Conservation (phyloP, 148 eudicot genomes). For the Beta vulgaris region DNA sequence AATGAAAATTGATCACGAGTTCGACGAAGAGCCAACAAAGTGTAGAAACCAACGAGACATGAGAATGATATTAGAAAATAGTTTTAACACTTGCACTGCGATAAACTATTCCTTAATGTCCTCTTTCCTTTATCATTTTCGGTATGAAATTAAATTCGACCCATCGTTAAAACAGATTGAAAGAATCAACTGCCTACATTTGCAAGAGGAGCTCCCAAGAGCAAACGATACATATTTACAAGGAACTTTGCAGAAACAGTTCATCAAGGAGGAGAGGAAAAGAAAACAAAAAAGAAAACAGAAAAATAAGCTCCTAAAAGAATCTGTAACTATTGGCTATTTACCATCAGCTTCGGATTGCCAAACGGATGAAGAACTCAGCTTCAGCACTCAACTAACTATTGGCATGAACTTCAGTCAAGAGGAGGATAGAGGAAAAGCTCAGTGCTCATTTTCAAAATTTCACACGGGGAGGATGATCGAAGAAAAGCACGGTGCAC, state of each 20-base stretch:
- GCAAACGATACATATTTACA: constrained; percentile 34
- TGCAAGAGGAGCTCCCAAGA: constrained; percentile 30
- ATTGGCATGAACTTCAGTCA: neutral
- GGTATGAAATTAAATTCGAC: constrained; percentile 9
- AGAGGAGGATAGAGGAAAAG: neutral
- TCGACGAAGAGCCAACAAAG: no score
- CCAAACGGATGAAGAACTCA: neutral
- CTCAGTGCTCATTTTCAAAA: constrained; percentile 1
- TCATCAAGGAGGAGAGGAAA: neutral
- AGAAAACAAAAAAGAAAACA: neutral
- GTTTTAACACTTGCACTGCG: neutral
- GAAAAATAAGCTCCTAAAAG: constrained; percentile 24
- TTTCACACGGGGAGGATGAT: neutral
- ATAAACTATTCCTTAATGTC: constrained; percentile 5
- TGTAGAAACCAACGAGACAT: neutral
- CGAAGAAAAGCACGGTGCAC: neutral
- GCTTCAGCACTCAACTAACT: neutral
- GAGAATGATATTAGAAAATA: neutral
- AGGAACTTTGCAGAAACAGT: constrained; percentile 1
- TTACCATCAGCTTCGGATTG: constrained; percentile 23
- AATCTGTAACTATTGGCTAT: constrained; percentile 29
- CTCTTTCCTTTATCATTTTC: constrained; percentile 21
- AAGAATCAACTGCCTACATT: constrained; percentile 34
- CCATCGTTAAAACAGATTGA: constrained; percentile 9
- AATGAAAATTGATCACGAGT: no score